These are phyloP conservation scores for Whalleya microplaca DNA, from an alignment of 2,329 filamentous ascomycete genomes.

Conservation along the genomic window DNA sequence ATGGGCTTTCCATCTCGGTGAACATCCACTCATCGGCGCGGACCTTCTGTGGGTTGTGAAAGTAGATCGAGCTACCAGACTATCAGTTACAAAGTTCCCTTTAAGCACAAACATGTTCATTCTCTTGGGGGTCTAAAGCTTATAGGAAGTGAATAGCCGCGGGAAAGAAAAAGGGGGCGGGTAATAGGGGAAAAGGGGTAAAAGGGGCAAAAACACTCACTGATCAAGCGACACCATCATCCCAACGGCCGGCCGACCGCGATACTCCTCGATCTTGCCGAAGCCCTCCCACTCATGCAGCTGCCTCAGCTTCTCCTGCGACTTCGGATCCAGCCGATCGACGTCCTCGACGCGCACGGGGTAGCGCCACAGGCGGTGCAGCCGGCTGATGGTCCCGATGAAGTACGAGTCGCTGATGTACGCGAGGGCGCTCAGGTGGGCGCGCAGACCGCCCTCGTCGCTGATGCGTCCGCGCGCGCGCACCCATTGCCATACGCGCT, in stretches of 20 bases:
- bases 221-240: constrained; percentile 88
- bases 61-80: constrained; percentile 59
- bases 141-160: no score
- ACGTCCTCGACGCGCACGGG: constrained; percentile 58
- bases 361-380: constrained; percentile 81
- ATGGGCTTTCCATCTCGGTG: constrained; percentile 78
- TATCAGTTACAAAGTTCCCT: no score
- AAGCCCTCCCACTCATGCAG: constrained; percentile 49
- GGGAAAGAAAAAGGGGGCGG: no score
- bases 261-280: constrained; percentile 53
- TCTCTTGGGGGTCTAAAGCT: no score
- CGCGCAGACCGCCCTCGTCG: constrained; percentile 71
- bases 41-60: constrained; percentile 63
- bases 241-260: constrained; percentile 63
- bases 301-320: constrained; percentile 41
- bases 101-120: no score
- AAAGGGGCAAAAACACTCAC: constrained; percentile 26
- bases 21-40: constrained; percentile 77
- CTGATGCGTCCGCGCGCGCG: constrained; percentile 76
- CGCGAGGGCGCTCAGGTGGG: constrained; percentile 84
- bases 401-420: constrained; percentile 95
- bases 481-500: constrained; percentile 75
- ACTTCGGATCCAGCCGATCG: constrained; percentile 50
- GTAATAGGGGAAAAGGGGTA: not conserved
- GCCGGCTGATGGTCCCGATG: constrained; percentile 82